Percentiles rank a stretch among this genome's conserved stretches.
Conservation (phyloP, 2,329 filamentous ascomycete species). For the Aureobasidium melanogenum region DNA sequence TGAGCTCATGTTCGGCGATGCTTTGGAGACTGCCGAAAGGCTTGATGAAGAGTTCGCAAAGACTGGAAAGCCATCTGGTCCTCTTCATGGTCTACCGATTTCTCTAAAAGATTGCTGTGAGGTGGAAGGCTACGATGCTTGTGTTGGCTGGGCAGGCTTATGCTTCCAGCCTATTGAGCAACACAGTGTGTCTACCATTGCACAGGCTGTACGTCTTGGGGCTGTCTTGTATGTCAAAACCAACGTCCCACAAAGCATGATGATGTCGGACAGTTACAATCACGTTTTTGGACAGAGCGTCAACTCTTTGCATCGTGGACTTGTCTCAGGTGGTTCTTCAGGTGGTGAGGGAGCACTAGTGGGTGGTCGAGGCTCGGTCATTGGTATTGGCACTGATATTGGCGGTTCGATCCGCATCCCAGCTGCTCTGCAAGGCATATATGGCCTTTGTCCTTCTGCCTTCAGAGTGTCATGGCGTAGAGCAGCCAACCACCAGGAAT, state of each 20-base stretch:
- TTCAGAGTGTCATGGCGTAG: slow-evolving; percentile 34
- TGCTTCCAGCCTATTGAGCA: slow-evolving; percentile 18
- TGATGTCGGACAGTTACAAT: slow-evolving; percentile 44
- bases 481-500: slow-evolving; percentile 15
- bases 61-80: slow-evolving; percentile 17
- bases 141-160: slow-evolving; percentile 25
- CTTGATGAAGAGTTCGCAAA: slow-evolving; percentile 19
- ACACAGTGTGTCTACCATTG: slow-evolving; percentile 33
- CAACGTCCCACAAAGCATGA: slow-evolving; percentile 46
- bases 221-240: slow-evolving; percentile 45
- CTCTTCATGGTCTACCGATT: slow-evolving; percentile 45
- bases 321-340: slow-evolving; percentile 46
- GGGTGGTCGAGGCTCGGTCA: slow-evolving; percentile 41
- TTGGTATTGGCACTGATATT: slow-evolving; percentile 49
- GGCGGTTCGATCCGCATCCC: slow-evolving; percentile 42
- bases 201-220: slow-evolving; percentile 25
- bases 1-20: slow-evolving; percentile 36
- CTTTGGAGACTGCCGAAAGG: slow-evolving; percentile 17
- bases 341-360: slow-evolving; percentile 50
- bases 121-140: slow-evolving; percentile 28
- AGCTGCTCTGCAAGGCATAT: slow-evolving; percentile 40
- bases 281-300: slow-evolving; percentile 46
- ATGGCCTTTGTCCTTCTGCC: slow-evolving; percentile 35
- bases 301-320: slow-evolving; percentile 44
- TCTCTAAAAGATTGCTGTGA: slow-evolving; percentile 45